Conservation (phyloP, 1,139 yeast species). For the Scheffersomyces parashehatae region DNA sequence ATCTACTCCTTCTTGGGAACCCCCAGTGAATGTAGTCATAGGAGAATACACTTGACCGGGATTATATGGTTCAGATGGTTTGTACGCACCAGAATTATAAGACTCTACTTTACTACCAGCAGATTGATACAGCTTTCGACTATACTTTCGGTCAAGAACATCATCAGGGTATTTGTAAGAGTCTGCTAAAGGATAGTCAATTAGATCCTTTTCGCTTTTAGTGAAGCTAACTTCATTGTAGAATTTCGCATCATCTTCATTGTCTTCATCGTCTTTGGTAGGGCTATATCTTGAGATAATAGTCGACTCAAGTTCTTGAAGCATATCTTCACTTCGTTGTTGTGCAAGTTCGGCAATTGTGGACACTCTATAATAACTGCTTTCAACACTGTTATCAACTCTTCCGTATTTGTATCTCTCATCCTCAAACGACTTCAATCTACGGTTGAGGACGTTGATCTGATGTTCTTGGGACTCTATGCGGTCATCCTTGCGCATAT, state of each 20-base stretch:
- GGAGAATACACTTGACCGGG: too few species aligned
- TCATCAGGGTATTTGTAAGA: too few species aligned
- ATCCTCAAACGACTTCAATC: constrained; percentile 20
- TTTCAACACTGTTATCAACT: too few species aligned
- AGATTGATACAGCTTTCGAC: neutral
- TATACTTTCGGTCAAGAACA: too few species aligned
- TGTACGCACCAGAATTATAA: neutral
- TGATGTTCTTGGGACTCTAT: constrained; percentile 29
- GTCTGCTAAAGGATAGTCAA: too few species aligned
- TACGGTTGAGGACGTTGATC: constrained; percentile 25
- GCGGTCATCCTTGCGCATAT: constrained; percentile 18
- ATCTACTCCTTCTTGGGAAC: too few species aligned
- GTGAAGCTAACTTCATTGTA: too few species aligned
- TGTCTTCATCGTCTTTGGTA: neutral
- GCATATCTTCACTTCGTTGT: neutral
- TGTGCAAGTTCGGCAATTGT: too few species aligned
- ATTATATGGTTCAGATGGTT: neutral
- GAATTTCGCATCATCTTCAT: too few species aligned
- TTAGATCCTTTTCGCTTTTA: too few species aligned
- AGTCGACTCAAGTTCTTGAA: neutral
- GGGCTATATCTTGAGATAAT: neutral
- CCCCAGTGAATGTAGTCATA: too few species aligned
- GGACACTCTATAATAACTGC: too few species aligned
- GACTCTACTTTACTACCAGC: neutral
- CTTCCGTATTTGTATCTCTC: constrained; percentile 11